These are phyloP conservation scores for Fonsecaea pugnacius DNA, from an alignment of 2,329 filamentous ascomycete species.

Conservation along the genomic window DNA sequence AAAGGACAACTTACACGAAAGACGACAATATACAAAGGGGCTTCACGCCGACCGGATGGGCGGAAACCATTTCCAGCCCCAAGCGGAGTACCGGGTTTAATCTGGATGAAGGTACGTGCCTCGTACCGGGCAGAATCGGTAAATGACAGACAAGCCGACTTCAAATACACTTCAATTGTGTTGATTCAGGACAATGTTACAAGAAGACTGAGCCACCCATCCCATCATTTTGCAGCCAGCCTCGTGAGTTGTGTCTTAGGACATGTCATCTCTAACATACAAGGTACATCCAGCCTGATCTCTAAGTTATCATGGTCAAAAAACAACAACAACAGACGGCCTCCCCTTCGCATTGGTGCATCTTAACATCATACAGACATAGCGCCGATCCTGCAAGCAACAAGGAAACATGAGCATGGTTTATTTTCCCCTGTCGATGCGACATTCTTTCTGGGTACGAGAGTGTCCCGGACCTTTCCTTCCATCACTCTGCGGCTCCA, in stretches of 20 bases:
- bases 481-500: background rate
- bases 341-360: background rate
- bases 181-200: too few relatives aligned
- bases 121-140: too few relatives aligned
- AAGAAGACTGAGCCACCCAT: too few relatives aligned
- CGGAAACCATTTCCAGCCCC: background rate
- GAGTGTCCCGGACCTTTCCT: background rate
- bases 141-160: too few relatives aligned
- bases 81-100: background rate
- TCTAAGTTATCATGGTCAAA: background rate
- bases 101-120: background rate
- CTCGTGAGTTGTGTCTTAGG: background rate
- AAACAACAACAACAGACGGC: background rate
- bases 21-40: background rate
- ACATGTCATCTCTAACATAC: background rate
- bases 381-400: background rate
- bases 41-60: background rate
- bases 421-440: too few relatives aligned
- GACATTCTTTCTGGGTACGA: background rate
- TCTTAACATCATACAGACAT: background rate
- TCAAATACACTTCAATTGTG: too few relatives aligned
- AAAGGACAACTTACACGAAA: background rate
- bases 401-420: background rate
- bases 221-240: too few relatives aligned
- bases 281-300: background rate